A percentile compares a stretch with the other conserved stretches of the same genome.
Conservation (phyloP, 2,329 filamentous ascomycete species). For the Neofusicoccum laricinum region DNA sequence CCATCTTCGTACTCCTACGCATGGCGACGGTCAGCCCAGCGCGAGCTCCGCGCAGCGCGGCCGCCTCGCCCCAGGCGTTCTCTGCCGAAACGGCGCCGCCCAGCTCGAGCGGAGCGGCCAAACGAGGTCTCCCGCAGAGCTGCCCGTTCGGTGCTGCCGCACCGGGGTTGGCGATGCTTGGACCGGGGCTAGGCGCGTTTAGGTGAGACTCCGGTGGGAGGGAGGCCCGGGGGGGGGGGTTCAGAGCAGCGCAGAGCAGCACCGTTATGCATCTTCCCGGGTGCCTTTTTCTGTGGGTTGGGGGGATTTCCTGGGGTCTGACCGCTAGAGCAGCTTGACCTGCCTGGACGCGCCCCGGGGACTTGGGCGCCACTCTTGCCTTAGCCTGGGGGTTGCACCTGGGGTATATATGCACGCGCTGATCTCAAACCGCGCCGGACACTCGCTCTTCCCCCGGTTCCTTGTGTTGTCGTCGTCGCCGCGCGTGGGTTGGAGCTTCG, state of each 20-base stretch:
- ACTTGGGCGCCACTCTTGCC: no score
- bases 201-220: not conserved
- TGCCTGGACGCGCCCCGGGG: not conserved
- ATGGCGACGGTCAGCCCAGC: not conserved
- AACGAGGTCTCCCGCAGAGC: not conserved
- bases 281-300: not conserved
- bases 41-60: not conserved
- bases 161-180: not conserved
- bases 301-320: not conserved
- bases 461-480: not conserved
- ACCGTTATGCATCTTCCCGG: not conserved
- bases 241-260: not conserved
- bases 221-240: not conserved
- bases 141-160: not conserved
- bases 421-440: not conserved
- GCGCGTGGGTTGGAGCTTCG: conserved; percentile 1
- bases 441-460: not conserved
- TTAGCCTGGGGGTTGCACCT: not conserved
- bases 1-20: not conserved
- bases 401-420: conserved; percentile 7
- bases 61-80: not conserved
- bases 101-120: no score
- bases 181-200: not conserved
- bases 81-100: not conserved
- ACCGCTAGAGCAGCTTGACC: not conserved